Conservation (phyloP, 306 rosid genomes). For the Begonia peltatifolia region DNA sequence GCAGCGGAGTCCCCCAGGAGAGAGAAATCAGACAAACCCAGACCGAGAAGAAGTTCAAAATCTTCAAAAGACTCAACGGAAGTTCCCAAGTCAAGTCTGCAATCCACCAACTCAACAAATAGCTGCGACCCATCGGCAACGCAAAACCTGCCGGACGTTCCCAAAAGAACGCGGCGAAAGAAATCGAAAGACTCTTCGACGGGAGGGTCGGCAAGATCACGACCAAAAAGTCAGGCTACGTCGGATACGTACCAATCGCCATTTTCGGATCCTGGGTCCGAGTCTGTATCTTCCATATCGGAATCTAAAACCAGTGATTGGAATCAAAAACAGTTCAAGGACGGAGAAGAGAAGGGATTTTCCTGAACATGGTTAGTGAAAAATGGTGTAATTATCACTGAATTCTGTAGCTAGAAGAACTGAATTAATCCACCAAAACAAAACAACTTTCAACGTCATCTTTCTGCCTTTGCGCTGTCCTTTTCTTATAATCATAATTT, state of each 20-base stretch:
- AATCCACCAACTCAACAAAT: slow-evolving; percentile 9
- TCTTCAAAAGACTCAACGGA: slow-evolving; percentile 20
- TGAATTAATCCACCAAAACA: neutral
- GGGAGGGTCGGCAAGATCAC: slow-evolving; percentile 21
- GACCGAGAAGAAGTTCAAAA: slow-evolving; percentile 32
- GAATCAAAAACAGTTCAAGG: slow-evolving; percentile 15
- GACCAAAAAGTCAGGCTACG: slow-evolving; percentile 16
- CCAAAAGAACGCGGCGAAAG: slow-evolving; percentile 45
- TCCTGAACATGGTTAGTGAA: slow-evolving; percentile 11
- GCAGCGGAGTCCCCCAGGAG: slow-evolving; percentile 24
- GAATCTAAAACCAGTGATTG: slow-evolving; percentile 10
- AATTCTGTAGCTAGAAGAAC: slow-evolving; percentile 22
- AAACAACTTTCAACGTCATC: too few relatives aligned
- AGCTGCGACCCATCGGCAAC: slow-evolving; percentile 22
- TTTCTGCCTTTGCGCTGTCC: too few relatives aligned
- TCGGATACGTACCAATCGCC: slow-evolving; percentile 11
- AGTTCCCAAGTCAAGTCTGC: slow-evolving; percentile 8
- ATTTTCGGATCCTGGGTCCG: slow-evolving; percentile 12
- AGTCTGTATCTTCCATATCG: slow-evolving; percentile 8
- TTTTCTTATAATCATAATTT: too few relatives aligned
- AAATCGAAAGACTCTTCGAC: slow-evolving; percentile 27
- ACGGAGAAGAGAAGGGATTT: slow-evolving; percentile 16
- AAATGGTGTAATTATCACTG: slow-evolving; percentile 7
- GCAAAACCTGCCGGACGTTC: slow-evolving; percentile 25
- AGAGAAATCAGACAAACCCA: slow-evolving; percentile 48